Conservation (phyloP, 1,284 basidiomycete genomes). For the Mycena sp. region DNA sequence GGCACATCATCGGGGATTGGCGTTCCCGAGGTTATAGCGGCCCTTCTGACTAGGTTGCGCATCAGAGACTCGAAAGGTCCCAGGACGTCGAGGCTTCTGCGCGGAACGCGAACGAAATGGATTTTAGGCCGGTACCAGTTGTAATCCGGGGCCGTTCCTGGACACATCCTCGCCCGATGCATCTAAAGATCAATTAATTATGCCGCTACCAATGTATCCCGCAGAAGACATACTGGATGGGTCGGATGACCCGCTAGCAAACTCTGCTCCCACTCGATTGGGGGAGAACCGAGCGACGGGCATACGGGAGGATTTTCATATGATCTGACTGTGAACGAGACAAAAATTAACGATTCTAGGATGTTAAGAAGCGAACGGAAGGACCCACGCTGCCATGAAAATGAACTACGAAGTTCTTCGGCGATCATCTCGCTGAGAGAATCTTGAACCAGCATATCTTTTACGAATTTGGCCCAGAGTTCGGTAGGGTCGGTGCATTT, state of each 20-base stretch:
- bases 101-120: slow-evolving; percentile 52
- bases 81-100: slow-evolving; percentile 44
- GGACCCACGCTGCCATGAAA: slow-evolving; percentile 56
- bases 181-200: slow-evolving; percentile 45
- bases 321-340: slow-evolving; percentile 45
- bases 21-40: slow-evolving; percentile 40
- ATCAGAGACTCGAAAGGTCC: slow-evolving; percentile 53
- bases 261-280: slow-evolving; percentile 63
- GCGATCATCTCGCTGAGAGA: slow-evolving; percentile 48
- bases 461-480: slow-evolving; percentile 56
- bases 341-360: neutral
- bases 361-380: neutral
- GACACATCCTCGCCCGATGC: slow-evolving; percentile 58
- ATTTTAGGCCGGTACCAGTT: slow-evolving; percentile 61
- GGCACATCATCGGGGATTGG: slow-evolving; percentile 36
- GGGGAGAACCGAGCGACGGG: slow-evolving; percentile 49
- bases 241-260: slow-evolving; percentile 63
- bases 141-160: slow-evolving; percentile 43
- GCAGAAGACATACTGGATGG: slow-evolving; percentile 52
- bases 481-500: slow-evolving; percentile 45
- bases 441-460: slow-evolving; percentile 48
- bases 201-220: neutral
- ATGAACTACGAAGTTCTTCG: slow-evolving; percentile 56
- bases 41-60: slow-evolving; percentile 41
- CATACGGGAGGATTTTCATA: slow-evolving; percentile 52